phyloP scores from a whole-genome alignment of 2,329 filamentous ascomycete species.

The Setomelanomma holmii region DNA sequence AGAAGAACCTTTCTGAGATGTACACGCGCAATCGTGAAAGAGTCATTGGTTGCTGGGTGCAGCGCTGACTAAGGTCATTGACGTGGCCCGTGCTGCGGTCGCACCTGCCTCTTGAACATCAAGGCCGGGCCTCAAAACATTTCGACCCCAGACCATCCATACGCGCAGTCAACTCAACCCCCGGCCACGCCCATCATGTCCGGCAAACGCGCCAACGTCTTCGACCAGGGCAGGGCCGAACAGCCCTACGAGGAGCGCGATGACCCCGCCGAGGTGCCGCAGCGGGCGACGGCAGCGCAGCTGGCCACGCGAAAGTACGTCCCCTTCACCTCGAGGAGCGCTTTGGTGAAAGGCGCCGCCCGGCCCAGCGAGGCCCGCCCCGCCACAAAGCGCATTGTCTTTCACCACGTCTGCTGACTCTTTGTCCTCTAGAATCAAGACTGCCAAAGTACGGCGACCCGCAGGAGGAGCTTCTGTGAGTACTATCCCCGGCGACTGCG shows the following conservation, averaged over 20 bases:
- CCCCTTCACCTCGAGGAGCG: conserved; percentile 3
- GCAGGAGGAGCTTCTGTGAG: conserved; percentile 35
- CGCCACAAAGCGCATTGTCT: conserved; percentile 10
- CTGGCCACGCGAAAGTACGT: conserved; percentile 64
- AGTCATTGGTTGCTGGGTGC: not conserved
- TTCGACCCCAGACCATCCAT: conserved; percentile 11
- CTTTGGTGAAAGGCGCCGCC: not conserved
- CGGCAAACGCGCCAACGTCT: conserved; percentile 35
- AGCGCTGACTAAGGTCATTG: not conserved
- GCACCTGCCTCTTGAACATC: conserved; percentile 5
- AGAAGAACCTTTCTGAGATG: no score
- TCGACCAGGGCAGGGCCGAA: conserved; percentile 38
- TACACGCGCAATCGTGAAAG: not conserved
- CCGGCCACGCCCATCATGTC: conserved; percentile 33
- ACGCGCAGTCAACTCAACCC: conserved; percentile 13
- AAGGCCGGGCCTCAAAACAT: conserved; percentile 10
- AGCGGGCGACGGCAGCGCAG: conserved; percentile 62
- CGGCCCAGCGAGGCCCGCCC: not conserved
- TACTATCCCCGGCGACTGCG: conserved; percentile 11
- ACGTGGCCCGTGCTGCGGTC: not conserved
- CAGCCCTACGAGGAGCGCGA: conserved; percentile 35
- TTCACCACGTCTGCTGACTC: conserved; percentile 19
- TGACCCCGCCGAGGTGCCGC: conserved; percentile 54
- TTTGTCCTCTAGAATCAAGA: conserved; percentile 32
- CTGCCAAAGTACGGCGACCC: conserved; percentile 32